Base-by-base conservation (phyloP, 768 basidiomycete genomes). In the Naganishia vaughanmartiniae region DNA sequence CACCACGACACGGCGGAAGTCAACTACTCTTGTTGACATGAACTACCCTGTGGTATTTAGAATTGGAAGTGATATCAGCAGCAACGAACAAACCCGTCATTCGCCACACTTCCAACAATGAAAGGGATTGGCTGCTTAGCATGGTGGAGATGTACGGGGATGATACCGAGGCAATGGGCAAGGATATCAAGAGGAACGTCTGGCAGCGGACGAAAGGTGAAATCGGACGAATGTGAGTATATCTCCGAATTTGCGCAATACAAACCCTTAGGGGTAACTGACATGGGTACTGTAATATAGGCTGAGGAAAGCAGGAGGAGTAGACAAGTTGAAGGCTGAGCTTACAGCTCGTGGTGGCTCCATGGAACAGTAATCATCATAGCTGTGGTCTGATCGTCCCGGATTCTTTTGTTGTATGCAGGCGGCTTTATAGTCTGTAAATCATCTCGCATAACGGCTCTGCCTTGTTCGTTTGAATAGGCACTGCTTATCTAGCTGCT, bases 121-220 rank as follows among this genome's bases (percentile, higher is more conserved):
- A 97, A 82, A 79, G 84, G 69, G 82, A 81, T 54, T 90, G 89
- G 80, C 83, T 98, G 53, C 80, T 83, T 69, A 82, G 85, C 53
- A 85, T 98, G 33, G 86, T 91, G 15, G 80, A 81, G 51, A 89
- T 86, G 80, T 84, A 97, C 81, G 90, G 89, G 1, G 82, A 84
- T 34, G 89, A 97, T 82, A 82, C 89, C 28, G 85, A 86, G 33
- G 84, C 81, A 58, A 97, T 96, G 93, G 87, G 87, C 14, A 83
- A 84, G 74, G 94, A 98, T 82, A 83, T 87, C 70, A 89, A 85
- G 81, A 80, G 90, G 70, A 97, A 98, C 79, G 82, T 86, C 19
- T 89, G 88, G 80, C 95, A 98, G 83, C 86, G 89, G 77, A 96
- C 93, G 1, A 85, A 84, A 36, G 93, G 91, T 21, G 88, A 92